Evolutionary conservation across 768 basidiomycete genomes (phyloP).

Genomic region (Cystofilobasidium macerans): DNA sequence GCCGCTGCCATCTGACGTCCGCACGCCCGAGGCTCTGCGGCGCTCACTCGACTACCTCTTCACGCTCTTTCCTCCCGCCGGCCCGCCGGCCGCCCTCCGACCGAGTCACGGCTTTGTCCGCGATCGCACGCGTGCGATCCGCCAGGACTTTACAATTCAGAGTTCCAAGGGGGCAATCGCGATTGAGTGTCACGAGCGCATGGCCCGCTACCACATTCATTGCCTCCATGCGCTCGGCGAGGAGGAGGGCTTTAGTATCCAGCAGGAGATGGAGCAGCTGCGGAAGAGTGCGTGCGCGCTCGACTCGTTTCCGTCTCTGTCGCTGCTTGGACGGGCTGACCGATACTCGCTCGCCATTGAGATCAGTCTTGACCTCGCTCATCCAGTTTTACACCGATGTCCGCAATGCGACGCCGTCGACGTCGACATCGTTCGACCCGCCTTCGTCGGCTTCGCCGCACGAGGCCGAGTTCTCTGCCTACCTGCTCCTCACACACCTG

Average conservation of each 20-base stretch:
- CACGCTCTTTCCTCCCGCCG: conserved; percentile 55
- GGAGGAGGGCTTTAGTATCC: conserved; percentile 46
- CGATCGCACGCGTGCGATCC: conserved; percentile 77
- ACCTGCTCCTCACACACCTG: conserved; percentile 83
- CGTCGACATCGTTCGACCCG: conserved; percentile 42
- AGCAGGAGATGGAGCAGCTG: conserved; percentile 72
- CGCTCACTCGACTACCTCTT: conserved; percentile 87
- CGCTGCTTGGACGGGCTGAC: not conserved
- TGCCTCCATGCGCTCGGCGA: conserved; percentile 50
- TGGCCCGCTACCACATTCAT: conserved; percentile 85
- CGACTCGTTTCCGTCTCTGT: conserved; percentile 1
- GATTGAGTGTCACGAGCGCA: conserved; percentile 84
- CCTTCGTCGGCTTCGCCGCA: conserved; percentile 49
- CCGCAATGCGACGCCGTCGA: conserved; percentile 30
- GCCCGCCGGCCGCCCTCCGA: conserved; percentile 52
- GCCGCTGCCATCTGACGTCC: conserved; percentile 70
- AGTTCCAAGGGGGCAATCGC: conserved; percentile 63
- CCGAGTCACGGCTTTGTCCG: conserved; percentile 72
- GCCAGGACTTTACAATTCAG: conserved; percentile 92
- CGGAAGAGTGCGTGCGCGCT: conserved; percentile 62
- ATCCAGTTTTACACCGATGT: conserved; percentile 90
- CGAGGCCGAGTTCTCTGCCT: conserved; percentile 92
- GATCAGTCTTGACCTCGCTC: conserved; percentile 81
- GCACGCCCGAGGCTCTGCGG: conserved; percentile 73
- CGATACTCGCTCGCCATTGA: not conserved